A percentile compares a stretch with the other conserved stretches of the same genome.
phyloP scores from a whole-genome alignment of 179 eudicot species.

The Pouteria campechiana region DNA sequence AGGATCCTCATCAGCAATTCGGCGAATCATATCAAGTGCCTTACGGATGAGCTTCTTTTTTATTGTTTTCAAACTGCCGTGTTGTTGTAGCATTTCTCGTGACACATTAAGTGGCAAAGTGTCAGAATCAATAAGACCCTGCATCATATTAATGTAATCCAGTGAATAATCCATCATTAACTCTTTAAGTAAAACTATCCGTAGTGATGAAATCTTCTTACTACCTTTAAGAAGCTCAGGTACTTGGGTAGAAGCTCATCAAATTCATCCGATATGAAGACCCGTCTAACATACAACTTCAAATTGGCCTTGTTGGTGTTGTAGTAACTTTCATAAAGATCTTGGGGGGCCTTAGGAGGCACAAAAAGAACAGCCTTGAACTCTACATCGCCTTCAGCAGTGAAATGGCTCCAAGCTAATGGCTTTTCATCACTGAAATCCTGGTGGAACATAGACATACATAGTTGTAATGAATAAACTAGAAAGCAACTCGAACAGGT shows the following conservation, averaged over 20 bases:
- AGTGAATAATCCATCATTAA: neutral
- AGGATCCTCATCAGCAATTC: slow-evolving; percentile 93
- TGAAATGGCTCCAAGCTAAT: slow-evolving; percentile 89
- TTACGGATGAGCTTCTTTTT: slow-evolving; percentile 90
- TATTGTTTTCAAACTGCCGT: slow-evolving; percentile 95
- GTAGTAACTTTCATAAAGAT: slow-evolving; percentile 92
- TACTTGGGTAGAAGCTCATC: slow-evolving; percentile 96
- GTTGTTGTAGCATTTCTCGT: slow-evolving; percentile 99
- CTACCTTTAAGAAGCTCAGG: slow-evolving; percentile 79
- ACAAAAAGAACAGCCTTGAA: slow-evolving; percentile 92
- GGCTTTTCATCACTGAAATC: slow-evolving; percentile 92
- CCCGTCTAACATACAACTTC: slow-evolving; percentile 85
- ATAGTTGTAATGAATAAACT: neutral
- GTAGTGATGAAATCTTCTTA: neutral
- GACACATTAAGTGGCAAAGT: slow-evolving; percentile 92
- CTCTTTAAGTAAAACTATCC: neutral
- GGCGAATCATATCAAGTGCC: slow-evolving; percentile 99
- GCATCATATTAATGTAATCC: slow-evolving; percentile 1
- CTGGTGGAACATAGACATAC: slow-evolving; percentile 14
- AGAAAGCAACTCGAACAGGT: too few relatives aligned
- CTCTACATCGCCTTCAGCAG: slow-evolving; percentile 98
- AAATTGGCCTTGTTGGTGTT: slow-evolving; percentile 75
- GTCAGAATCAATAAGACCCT: slow-evolving; percentile 99
- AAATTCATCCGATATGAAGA: slow-evolving; percentile 95
- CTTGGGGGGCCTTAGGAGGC: slow-evolving; percentile 95